Evolutionary conservation across 192 early-diverging fungal species (phyloP).

Genomic region (Coemansia sp.): DNA sequence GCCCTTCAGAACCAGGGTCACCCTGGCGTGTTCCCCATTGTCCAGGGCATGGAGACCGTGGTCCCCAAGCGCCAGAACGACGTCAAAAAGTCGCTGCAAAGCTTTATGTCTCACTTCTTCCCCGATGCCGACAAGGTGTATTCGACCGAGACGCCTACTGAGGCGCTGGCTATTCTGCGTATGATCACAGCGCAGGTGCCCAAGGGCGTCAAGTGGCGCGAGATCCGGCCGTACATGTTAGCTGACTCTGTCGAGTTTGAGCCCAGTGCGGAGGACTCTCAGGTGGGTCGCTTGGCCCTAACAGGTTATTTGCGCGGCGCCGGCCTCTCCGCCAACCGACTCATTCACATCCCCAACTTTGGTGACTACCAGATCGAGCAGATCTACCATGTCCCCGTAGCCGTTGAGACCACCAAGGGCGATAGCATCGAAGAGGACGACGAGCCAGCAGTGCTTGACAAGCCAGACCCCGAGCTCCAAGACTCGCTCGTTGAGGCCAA

Average conservation of each 20-base stretch:
- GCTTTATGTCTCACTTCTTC: conserved; percentile 85
- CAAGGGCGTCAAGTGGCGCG: conserved; percentile 80
- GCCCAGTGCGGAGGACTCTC: conserved; percentile 49
- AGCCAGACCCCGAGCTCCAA: conserved; percentile 65
- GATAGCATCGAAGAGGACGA: conserved; percentile 44
- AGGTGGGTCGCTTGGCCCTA: conserved; percentile 66
- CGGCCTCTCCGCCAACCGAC: conserved; percentile 83
- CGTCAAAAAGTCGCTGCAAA: conserved; percentile 81
- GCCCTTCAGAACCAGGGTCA: conserved; percentile 90
- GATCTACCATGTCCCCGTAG: conserved; percentile 47
- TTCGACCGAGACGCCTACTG: conserved; percentile 59
- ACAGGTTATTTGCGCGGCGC: conserved; percentile 86
- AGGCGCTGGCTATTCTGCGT: conserved; percentile 67
- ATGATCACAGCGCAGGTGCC: conserved; percentile 76
- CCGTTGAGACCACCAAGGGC: conserved; percentile 27
- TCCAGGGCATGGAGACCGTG: conserved; percentile 67
- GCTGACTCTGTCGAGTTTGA: conserved; percentile 75
- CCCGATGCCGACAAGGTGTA: conserved; percentile 76
- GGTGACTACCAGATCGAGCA: conserved; percentile 92
- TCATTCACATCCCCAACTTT: conserved; percentile 88
- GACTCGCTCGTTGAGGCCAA: conserved; percentile 86
- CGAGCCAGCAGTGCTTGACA: conserved; percentile 59
- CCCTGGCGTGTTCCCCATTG: conserved; percentile 67
- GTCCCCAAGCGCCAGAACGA: conserved; percentile 65
- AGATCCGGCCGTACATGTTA: conserved; percentile 82